Evolutionary conservation across 495 filamentous ascomycete species (phyloP), one percentile per base, ranked within the genome.

Genomic region (Delitschia confertaspora): DNA sequence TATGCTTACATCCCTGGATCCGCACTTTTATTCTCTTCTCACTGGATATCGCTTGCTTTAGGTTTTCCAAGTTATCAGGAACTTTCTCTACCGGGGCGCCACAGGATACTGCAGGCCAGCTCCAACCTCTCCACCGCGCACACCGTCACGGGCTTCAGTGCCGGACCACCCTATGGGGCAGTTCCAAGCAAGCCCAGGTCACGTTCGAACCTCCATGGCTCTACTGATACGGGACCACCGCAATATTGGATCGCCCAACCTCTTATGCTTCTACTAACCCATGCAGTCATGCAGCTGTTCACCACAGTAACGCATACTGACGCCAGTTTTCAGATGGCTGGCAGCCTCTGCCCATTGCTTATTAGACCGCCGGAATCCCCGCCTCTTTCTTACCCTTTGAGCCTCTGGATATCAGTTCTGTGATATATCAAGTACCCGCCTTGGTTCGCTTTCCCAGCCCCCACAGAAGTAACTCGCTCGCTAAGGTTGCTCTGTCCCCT

Each of bases 401-500:
- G 40, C 33, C 44, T 47, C 44, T 20, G 8, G 2, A n/a, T 10
- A 48, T 37, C 19, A 38, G 6, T 32, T 23, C 36, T 26, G 40
- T 50, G 41, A 40, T 14, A 45, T 31, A 3, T 19, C 16, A 6
- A 5, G 17, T 41, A 17, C 47, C 51, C 49, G 46, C 47, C 51
- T 30, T 35, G 31, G 37, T 55, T 45, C 33, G 33, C 27, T 27
- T 23, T 9, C 47, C 46, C 42, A 47, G 34, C 51, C 45, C 34
- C 38, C 26, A 46, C 51, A 49, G 51, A 18, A 41, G 41, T 24
- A 55, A 55, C 51, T 55, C 51, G 31, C 41, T 55, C 51, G 51
- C 51, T 55, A 55, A 40, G 51, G 51, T 55, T 55, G 16, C 47
- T 36, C 47, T 50, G 42, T 47, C 27, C 31, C 51, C 35, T 50